Percentiles rank a stretch among this genome's conserved stretches.
Evolutionary conservation across 371 early-diverging fungal species (phyloP).

Genomic region (Blyttiomyces sp.): DNA sequence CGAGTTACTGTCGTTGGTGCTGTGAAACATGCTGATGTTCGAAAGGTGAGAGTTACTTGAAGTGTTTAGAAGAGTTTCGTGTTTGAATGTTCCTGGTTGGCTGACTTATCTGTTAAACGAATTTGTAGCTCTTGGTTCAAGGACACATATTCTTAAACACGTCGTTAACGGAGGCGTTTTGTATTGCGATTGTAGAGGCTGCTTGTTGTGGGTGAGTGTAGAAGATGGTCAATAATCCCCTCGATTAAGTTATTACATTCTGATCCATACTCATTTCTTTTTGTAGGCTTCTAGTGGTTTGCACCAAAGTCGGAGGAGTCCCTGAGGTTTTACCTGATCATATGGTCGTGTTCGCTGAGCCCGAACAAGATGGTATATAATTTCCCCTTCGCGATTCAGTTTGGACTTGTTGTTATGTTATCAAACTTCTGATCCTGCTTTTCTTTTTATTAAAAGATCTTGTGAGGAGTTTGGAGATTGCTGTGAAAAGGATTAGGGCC

Average conservation of each 20-base stretch:
- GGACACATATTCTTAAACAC: constrained; percentile 98
- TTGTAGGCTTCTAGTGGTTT: constrained; percentile 87
- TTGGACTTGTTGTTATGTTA: not conserved
- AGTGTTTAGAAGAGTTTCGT: not conserved
- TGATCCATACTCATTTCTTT: no score
- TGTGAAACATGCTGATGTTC: constrained; percentile 81
- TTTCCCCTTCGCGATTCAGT: no score
- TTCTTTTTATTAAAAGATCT: constrained; percentile 52
- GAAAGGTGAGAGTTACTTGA: constrained; percentile 57
- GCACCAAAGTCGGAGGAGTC: constrained; percentile 98
- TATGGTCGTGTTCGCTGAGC: constrained; percentile 92
- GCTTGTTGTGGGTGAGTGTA: constrained; percentile 84
- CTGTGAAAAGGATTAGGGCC: constrained; percentile 68
- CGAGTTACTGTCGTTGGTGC: constrained; percentile 91
- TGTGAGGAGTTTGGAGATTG: constrained; percentile 66
- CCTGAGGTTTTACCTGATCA: constrained; percentile 95
- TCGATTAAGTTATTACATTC: not conserved
- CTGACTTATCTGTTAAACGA: constrained; percentile 1
- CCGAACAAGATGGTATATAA: constrained; percentile 83
- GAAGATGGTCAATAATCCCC: not conserved
- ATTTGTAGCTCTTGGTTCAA: constrained; percentile 74
- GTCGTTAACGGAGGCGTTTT: constrained; percentile 98
- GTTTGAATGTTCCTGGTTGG: not conserved
- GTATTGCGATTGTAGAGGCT: constrained; percentile 99
- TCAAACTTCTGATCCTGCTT: not conserved